Evolutionary conservation across 345 rosid genomes (phyloP).

Genomic region (Diplotaxis tenuifolia): DNA sequence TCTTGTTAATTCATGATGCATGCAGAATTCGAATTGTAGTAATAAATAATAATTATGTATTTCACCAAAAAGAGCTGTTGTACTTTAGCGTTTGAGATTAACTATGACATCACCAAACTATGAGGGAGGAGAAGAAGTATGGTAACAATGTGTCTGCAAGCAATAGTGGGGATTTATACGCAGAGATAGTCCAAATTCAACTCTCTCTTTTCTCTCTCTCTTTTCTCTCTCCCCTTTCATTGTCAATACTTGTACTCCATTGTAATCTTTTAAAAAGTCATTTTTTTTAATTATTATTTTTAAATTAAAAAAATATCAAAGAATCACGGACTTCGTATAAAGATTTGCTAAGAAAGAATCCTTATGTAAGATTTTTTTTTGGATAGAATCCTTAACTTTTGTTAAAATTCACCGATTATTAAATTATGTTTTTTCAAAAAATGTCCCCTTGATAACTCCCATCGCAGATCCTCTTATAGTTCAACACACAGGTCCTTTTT

Average conservation of each 20-base stretch:
- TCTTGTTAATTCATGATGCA: background rate
- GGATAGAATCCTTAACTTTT: too few species aligned
- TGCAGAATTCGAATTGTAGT: slow-evolving; percentile 8
- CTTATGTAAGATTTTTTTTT: too few species aligned
- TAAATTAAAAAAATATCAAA: too few species aligned
- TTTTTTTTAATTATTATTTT: too few species aligned
- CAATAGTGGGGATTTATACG: slow-evolving; percentile 17
- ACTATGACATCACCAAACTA: slow-evolving; percentile 8
- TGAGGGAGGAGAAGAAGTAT: slow-evolving; percentile 22
- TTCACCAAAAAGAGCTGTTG: background rate
- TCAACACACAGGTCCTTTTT: background rate
- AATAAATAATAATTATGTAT: too few species aligned
- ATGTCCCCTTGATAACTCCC: too few species aligned
- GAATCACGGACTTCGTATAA: too few species aligned
- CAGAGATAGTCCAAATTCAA: slow-evolving; percentile 27
- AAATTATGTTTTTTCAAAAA: too few species aligned
- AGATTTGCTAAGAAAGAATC: too few species aligned
- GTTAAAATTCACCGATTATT: too few species aligned
- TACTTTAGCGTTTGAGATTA: background rate
- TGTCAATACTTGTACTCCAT: slow-evolving; percentile 18
- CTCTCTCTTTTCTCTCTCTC: background rate
- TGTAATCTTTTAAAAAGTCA: too few species aligned
- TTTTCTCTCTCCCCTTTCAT: background rate
- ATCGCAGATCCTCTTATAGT: too few species aligned
- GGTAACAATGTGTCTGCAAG: slow-evolving; percentile 36